Evolutionary conservation across 2,329 filamentous ascomycete genomes (phyloP), one percentile per base, ranked within the genome.

Genomic region (Fusarium keratoplasticum): DNA sequence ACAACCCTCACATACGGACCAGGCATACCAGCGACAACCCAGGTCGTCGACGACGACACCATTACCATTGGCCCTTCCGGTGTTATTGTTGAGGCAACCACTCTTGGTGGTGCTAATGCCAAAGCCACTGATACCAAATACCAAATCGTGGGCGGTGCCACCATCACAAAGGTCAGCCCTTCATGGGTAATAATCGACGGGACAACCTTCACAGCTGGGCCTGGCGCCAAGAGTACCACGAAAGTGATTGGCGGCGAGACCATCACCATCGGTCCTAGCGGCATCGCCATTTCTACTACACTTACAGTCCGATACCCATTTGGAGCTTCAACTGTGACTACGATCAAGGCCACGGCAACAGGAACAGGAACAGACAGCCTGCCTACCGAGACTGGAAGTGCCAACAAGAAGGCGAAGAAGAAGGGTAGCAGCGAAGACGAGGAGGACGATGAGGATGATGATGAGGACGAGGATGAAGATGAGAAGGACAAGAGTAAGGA

Each of bases 61-160:
- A 81, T 91, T 69, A 83, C 85, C 2, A 82, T 91, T 61, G 88
- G 86, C 0, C 85, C 87, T 4, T 79, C 77, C 0, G 87, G 85
- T 22, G 76, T 89, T 7, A 73, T 82, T 3, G 76, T 86, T 3
- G 83, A 81, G 71, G 82, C 82, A 33, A 81, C 80, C 33, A 86
- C 83, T 1, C 65, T 89, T 0, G 87, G 87, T 20, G 87, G 87
- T 0, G 71, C 78, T 4, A 67, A 75, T 1, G 86, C 84, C 16
- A 72, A 75, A 4, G 60, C 78, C 2, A 80, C 77, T 2, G 82
- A 81, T 14, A 87, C 84, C 1, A 80, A 82, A 3, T 85, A 83
- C 75, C 86, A 85, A 50, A 84, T 89, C 64, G 83, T 88, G 10
- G 88, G 88, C 61, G 88, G 88, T 13, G 87, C 84, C 18, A 89